Evolutionary conservation across 257 asterid genomes (phyloP), one percentile per base, ranked within the genome.

Genomic region (Orobanche coerulescens): DNA sequence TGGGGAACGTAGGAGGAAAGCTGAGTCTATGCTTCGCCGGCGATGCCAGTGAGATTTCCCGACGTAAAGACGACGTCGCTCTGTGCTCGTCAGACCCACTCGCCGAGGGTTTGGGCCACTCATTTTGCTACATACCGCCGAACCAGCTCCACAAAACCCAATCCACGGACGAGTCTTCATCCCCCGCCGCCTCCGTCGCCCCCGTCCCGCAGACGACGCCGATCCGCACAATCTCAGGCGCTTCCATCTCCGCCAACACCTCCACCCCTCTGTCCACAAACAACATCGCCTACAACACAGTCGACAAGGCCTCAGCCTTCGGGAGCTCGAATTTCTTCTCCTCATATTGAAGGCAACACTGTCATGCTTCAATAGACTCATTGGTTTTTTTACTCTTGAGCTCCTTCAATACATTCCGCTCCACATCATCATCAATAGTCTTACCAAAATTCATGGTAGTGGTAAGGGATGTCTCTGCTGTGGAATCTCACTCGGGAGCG

Each of bases 61-160:
- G 89, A 61, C 78, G 95, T 11, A 73, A 82, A 11, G 77, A 76
- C 64, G 95, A 81, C 70, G 68, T 73, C 59, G 81, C 77, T 0
- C 57, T 73, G 4, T 70, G 59, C 34, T 10, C 77, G 0, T 72
- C 90, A 1, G 87, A 84, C 67, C 82, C 94, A 2, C 79, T 78
- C 5, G 95, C 88, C 59, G 98, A 92, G 62, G 98, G 98, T 0
- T 22, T 92, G 26, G 98, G 98, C 34, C 96, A 92, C 78, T 88
- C 98, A 22, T 92, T 84, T 75, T 86, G 90, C 77, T 88, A 92
- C 82, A 81, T 82, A 58, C 76, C 83, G 2, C 97, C 95, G 3
- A 94, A 86, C 75, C 73, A 82, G 6, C 67, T 36, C 57, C 75
- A 66, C 33, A 82, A 81, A 42, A 65, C 78, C 55, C 76, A 75